phyloP scores from a whole-genome alignment of 371 early-diverging fungal genomes.

The Apophysomyces ossiformis region DNA sequence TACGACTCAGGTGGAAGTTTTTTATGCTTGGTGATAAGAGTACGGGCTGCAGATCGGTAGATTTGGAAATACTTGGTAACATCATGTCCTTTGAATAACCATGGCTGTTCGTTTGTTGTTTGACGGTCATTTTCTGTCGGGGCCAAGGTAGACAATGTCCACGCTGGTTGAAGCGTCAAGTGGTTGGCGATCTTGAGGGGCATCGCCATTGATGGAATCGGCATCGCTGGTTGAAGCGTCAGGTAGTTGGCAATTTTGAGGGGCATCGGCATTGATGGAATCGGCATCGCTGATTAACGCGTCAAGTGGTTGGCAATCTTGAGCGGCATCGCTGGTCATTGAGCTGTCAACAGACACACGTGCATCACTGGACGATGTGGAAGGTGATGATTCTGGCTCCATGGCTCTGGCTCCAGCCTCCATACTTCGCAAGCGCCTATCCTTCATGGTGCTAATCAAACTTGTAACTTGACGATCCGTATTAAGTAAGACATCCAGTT shows the following conservation, averaged over 20 bases:
- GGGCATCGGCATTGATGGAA: not conserved
- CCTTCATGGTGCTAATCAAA: slow-evolving; percentile 28
- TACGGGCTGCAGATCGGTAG: slow-evolving; percentile 12
- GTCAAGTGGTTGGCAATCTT: not conserved
- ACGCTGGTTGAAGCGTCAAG: not conserved
- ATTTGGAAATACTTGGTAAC: slow-evolving; percentile 16
- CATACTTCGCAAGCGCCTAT: slow-evolving; percentile 27
- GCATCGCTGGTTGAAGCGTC: slow-evolving; percentile 16
- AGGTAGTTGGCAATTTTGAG: not conserved
- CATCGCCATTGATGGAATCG: slow-evolving; percentile 1
- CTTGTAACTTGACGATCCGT: slow-evolving; percentile 24
- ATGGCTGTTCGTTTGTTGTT: slow-evolving; percentile 7
- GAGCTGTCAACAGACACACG: not conserved
- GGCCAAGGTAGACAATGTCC: not conserved
- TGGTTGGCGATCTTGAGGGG: not conserved
- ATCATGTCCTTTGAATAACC: slow-evolving; percentile 18
- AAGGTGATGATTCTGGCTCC: not conserved
- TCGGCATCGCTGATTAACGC: slow-evolving; percentile 13
- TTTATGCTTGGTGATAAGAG: slow-evolving; percentile 18
- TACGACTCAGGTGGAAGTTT: slow-evolving; percentile 28
- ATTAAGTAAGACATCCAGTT: slow-evolving; percentile 23
- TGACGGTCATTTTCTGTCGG: not conserved
- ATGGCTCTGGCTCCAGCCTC: slow-evolving; percentile 13
- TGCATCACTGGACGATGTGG: too few species aligned
- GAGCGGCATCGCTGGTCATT: not conserved